phyloP scores from a whole-genome alignment of 441 rosid species.

The Daphne laureola region DNA sequence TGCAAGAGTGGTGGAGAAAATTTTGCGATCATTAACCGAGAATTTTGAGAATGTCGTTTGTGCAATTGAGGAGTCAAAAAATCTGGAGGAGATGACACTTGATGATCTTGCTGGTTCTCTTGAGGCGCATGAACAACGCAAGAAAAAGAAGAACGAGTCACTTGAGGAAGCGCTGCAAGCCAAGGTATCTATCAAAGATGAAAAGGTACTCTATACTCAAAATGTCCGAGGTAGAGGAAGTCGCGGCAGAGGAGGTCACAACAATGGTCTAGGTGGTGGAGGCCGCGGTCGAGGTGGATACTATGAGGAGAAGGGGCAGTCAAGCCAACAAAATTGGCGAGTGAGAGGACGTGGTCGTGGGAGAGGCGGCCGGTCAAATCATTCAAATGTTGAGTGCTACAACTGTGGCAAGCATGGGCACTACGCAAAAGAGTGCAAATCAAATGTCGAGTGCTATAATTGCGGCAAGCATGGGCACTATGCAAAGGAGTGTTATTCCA shows the following conservation, averaged over 20 bases:
- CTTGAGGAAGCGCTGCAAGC: background rate
- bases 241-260: background rate
- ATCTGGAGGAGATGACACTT: background rate
- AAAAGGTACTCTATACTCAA: background rate
- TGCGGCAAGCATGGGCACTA: no score
- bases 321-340: conserved; percentile 6
- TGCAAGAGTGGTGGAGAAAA: background rate
- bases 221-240: background rate
- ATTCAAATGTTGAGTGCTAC: background rate
- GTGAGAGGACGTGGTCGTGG: background rate
- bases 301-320: background rate
- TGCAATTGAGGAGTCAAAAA: conserved; percentile 6
- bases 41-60: conserved; percentile 8
- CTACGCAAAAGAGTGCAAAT: background rate
- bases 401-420: background rate
- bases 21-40: background rate
- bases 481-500: no score
- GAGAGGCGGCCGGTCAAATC: background rate
- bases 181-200: background rate
- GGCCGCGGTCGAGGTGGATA: background rate
- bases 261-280: background rate
- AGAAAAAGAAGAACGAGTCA: background rate
- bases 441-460: no score
- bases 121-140: conserved; percentile 1
- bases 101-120: conserved; percentile 4